A percentile compares a stretch with the other conserved stretches of the same genome.
Conservation (phyloP, 352 stramenopile species). For the Pythium aquatile region DNA sequence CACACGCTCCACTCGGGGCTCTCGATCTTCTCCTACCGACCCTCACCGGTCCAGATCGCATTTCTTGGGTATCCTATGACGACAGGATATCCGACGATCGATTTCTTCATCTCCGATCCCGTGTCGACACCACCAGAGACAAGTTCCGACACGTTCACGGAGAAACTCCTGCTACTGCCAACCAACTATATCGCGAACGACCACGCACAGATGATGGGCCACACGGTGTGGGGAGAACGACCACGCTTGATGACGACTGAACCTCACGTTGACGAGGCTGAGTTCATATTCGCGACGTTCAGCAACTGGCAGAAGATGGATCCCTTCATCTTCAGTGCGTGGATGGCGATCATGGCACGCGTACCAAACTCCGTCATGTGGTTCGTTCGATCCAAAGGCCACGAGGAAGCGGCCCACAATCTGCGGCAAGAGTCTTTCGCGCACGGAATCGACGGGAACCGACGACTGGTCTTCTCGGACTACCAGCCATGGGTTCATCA, state of each 20-base stretch:
- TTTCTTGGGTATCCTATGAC: conserved; percentile 83
- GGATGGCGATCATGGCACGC: conserved; percentile 74
- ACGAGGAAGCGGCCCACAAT: conserved; percentile 44
- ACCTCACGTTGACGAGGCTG: conserved; percentile 17
- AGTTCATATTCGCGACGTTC: conserved; percentile 79
- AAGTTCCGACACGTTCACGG: conserved; percentile 43
- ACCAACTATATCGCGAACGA: conserved; percentile 85
- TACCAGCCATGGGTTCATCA: conserved; percentile 78
- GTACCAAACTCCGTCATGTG: conserved; percentile 73
- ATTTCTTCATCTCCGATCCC: conserved; percentile 66
- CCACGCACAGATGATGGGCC: conserved; percentile 72
- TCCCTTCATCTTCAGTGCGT: conserved; percentile 61
- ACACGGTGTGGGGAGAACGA: conserved; percentile 37
- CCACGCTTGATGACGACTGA: conserved; percentile 21
- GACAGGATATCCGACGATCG: conserved; percentile 54
- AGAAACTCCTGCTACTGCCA: conserved; percentile 72
- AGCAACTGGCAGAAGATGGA: conserved; percentile 91
- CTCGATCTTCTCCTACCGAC: conserved; percentile 55
- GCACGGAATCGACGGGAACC: conserved; percentile 47
- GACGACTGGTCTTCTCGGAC: conserved; percentile 54
- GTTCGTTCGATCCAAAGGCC: conserved; percentile 65
- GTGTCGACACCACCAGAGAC: conserved; percentile 51
- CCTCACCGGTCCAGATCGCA: conserved; percentile 62
- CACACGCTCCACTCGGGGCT: conserved; percentile 81
- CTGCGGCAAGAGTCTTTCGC: conserved; percentile 50